These are phyloP conservation scores for Paraglomus brasilianum DNA, from an alignment of 192 early-diverging fungal genomes.

Conservation along the genomic window DNA sequence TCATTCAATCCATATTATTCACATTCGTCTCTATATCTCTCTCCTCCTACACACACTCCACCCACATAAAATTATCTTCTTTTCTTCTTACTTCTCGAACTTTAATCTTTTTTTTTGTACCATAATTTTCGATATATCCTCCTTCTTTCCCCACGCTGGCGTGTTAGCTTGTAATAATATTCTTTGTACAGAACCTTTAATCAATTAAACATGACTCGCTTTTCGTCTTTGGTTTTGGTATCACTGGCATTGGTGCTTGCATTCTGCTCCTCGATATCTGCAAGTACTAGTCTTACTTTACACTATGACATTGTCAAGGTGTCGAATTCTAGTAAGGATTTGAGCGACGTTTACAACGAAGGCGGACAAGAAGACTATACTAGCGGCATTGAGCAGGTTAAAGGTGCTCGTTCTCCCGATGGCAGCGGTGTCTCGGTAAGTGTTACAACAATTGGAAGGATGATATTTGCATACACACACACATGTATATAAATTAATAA, in stretches of 20 bases:
- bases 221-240: background rate
- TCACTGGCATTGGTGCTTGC: slow-evolving; percentile 1
- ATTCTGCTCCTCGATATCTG: slow-evolving; percentile 6
- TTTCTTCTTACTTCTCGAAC: background rate
- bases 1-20: too few relatives aligned
- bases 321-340: background rate
- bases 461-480: too few relatives aligned
- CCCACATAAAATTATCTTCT: background rate
- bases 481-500: background rate
- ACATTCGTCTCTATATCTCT: too few relatives aligned
- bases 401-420: too few relatives aligned
- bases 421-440: too few relatives aligned
- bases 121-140: background rate
- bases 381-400: too few relatives aligned
- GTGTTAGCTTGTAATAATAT: background rate
- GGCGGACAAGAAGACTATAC: too few relatives aligned
- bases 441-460: too few relatives aligned
- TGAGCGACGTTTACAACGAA: background rate
- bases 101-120: background rate
- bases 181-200: too few relatives aligned
- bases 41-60: background rate
- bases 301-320: slow-evolving; percentile 8
- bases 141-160: slow-evolving; percentile 23
- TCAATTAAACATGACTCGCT: background rate
- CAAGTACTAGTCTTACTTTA: slow-evolving; percentile 3